Evolutionary conservation across 805 yeast genomes (phyloP), one percentile per base, ranked within the genome.

Genomic region (Schwanniomyces pseudopolymorphus): DNA sequence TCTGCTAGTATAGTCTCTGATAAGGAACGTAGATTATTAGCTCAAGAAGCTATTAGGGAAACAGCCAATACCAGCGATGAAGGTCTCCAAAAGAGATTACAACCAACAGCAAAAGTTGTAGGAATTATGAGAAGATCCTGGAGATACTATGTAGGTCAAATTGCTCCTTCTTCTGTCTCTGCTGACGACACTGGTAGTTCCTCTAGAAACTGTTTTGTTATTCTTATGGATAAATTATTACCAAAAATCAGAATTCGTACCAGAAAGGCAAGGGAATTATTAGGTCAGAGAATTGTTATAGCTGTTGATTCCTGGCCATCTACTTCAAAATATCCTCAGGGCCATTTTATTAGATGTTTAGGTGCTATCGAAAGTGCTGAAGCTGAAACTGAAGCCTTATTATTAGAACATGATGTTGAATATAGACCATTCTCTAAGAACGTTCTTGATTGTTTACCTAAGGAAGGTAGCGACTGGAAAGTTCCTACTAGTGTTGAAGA

Each of bases 131-230:
- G 89, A 68, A 80, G 99, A 67, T 88, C 92, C 50, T 94, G 99
- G 99, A 80, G 99, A 64, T 83, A 84, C 54, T 94, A 91, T 60
- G 99, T 94, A 33, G 99, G 99, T 11, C 97, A 91, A 64, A 77
- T 94, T 51, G 85, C 92, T 2, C 85, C 89, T 37, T 77, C 83
- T 31, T 84, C 96, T 2, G 85, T 87, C 1, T 65, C 74, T 17
- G 64, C 63, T 4, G 81, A 80, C 43, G 72, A 74, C 42, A 61
- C 67, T 14, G 79, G 87, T 13, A 83, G 85, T 53, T 81, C 95
- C 7, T 77, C 87, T 16, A 84, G 85, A 59, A 80, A 81, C 39
- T 92, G 94, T 45, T 85, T 94, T 57, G 95, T 94, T 19, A 75
- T 87, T 41, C 78, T 95, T 48, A 85, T 94, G 94, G 98, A 94